phyloP scores from a whole-genome alignment of 352 stramenopile genomes.

The Phytophthora vignae region DNA sequence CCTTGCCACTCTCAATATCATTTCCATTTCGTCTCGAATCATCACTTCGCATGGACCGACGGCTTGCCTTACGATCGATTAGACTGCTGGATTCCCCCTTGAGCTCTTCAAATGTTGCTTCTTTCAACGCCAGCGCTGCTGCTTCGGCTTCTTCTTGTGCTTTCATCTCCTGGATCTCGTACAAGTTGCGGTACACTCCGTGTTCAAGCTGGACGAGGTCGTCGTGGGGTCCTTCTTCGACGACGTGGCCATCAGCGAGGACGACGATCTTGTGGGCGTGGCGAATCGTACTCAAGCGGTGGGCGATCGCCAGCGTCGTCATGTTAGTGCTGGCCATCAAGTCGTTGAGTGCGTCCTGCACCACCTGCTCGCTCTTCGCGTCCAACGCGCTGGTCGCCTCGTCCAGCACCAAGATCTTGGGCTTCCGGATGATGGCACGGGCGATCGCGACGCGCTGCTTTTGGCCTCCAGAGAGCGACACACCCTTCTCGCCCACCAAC shows the following conservation, averaged over 20 bases:
- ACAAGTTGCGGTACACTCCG: neutral
- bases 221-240: neutral
- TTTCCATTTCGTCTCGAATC: neutral
- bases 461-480: slow-evolving; percentile 45
- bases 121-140: neutral
- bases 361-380: slow-evolving; percentile 33
- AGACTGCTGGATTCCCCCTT: neutral
- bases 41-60: neutral
- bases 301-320: slow-evolving; percentile 88
- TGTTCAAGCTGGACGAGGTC: neutral
- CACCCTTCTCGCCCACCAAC: slow-evolving; percentile 40
- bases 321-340: slow-evolving; percentile 44
- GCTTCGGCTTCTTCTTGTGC: neutral
- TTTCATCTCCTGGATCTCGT: neutral
- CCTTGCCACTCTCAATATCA: neutral
- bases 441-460: slow-evolving; percentile 48
- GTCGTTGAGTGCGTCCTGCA: slow-evolving; percentile 9
- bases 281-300: slow-evolving; percentile 86
- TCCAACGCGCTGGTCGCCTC: slow-evolving; percentile 21
- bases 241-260: neutral
- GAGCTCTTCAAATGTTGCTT: neutral
- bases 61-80: neutral
- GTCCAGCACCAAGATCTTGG: slow-evolving; percentile 63
- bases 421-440: slow-evolving; percentile 76
- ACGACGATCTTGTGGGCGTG: slow-evolving; percentile 20